A percentile compares a stretch with the other conserved stretches of the same genome.
These are phyloP conservation scores for Sclerotinia glacialis DNA, from an alignment of 2,329 filamentous ascomycete species.

Conservation along the genomic window DNA sequence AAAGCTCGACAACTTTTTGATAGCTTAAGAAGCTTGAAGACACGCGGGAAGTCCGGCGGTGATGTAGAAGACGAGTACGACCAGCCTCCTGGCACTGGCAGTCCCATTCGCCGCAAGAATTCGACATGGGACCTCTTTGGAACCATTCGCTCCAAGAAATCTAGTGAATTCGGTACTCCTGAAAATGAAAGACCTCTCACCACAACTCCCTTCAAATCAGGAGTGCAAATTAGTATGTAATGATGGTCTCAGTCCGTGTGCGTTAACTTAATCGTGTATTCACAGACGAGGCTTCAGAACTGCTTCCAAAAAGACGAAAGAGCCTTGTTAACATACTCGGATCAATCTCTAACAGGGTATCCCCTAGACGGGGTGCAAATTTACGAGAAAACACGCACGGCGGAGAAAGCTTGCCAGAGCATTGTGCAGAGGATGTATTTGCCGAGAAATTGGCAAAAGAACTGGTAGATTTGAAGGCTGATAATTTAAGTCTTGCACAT, in stretches of 20 bases:
- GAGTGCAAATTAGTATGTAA: conserved; percentile 1
- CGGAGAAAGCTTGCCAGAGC: neutral
- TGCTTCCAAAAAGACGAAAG: conserved; percentile 27
- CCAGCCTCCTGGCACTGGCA: neutral
- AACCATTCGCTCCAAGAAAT: neutral
- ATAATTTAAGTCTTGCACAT: neutral
- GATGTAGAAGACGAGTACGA: neutral
- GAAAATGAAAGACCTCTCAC: conserved; percentile 19
- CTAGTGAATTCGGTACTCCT: neutral
- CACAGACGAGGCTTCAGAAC: neutral
- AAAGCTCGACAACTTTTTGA: conserved; percentile 18
- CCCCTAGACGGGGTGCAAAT: conserved; percentile 18
- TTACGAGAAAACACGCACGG: conserved; percentile 3
- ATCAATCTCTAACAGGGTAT: conserved; percentile 27
- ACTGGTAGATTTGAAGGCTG: neutral
- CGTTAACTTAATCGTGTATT: neutral
- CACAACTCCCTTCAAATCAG: conserved; percentile 23
- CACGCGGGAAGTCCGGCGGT: neutral
- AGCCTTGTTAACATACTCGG: conserved; percentile 33
- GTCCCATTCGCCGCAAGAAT: conserved; percentile 21
- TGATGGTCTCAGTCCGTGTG: neutral
- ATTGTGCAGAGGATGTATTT: conserved; percentile 9
- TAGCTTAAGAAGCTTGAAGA: conserved; percentile 20
- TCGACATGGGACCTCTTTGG: conserved; percentile 28
- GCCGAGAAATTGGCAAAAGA: conserved; percentile 9